These are phyloP conservation scores for Pestalotiopsis sp. DNA, from an alignment of 2,329 filamentous ascomycete species.

Conservation along the genomic window DNA sequence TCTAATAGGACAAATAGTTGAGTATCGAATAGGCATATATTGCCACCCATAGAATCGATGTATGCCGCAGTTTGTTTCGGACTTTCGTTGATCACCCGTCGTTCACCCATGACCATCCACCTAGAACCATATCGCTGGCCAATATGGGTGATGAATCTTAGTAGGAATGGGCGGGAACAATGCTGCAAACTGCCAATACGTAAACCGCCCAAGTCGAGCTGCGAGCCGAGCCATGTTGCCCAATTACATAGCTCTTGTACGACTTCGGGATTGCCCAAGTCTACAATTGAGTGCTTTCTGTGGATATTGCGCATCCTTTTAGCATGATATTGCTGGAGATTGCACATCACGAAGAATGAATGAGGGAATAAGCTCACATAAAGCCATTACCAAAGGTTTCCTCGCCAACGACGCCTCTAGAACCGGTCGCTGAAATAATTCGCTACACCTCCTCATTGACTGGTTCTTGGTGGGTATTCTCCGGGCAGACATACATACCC, in stretches of 20 bases:
- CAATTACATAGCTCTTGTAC: neutral
- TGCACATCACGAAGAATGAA: no score
- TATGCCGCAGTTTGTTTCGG: no score
- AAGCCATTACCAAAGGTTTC: neutral
- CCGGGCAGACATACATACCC: neutral
- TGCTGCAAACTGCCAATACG: neutral
- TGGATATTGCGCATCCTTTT: no score
- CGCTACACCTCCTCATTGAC: no score
- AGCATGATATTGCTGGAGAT: neutral
- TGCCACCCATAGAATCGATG: no score
- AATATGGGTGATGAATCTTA: neutral
- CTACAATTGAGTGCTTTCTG: neutral
- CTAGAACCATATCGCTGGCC: neutral
- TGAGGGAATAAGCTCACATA: neutral
- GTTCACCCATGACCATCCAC: neutral
- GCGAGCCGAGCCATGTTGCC: neutral
- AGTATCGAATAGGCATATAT: slow-evolving; percentile 60
- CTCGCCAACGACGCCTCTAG: neutral
- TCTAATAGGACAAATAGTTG: no score
- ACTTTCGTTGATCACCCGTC: neutral
- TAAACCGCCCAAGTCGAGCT: neutral
- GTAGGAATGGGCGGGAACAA: neutral
- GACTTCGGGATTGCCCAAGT: neutral
- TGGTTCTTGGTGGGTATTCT: neutral
- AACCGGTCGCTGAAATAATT: no score